Base-by-base conservation (phyloP, 2,329 filamentous ascomycete genomes). In the Macrophomina pseudophaseolina region DNA sequence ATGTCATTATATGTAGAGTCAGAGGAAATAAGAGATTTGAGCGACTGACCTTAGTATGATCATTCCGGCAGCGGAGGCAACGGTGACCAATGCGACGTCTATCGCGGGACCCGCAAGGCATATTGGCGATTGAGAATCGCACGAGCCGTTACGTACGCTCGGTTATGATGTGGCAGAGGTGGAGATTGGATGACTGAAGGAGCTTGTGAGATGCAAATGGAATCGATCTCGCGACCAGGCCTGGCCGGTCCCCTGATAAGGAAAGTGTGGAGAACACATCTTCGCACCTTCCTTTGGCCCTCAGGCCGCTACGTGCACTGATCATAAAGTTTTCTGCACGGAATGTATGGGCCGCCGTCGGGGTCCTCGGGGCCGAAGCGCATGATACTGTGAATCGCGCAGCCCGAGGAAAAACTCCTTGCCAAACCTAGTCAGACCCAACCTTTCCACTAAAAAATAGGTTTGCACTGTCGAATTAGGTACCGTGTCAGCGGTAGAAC, bases 61-160 rank as follows among this genome's bases (percentile, higher is more conserved):
- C 64, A 52, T 66, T 59, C n/a, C 52, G 64, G 54, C 64, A 66
- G 23, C 64, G 64, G 30, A 60, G 46, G 44, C 64, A 66, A 14
- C 64, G 64, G 35, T 66, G 64, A 28, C 64, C 64, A 7, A 44
- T 33, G 35, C 64, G 64, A 44, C 64, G 64, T 12, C 38, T 51
- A 35, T 66, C 64, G 38, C 64, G 64, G 35, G 54, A 59, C 28
- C 64, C 64, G 54, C 64, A 66, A 35, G 64, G 64, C 64, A 66
- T 66, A 32, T 30, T 23, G 40, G 38, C 28, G 28, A 23, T n/a
- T 54, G n/a, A 69, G 12, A 48, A 6, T 7, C 49, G 30, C 18
- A 52, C 62, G 11, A 5, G 5, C 11, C 35, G 35, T 38, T 38
- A 5, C 5, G 35, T 11, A 38, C 5, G 11, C 35, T 38, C 35